phyloP scores from a whole-genome alignment of 345 rosid species.

The Acer negundo region DNA sequence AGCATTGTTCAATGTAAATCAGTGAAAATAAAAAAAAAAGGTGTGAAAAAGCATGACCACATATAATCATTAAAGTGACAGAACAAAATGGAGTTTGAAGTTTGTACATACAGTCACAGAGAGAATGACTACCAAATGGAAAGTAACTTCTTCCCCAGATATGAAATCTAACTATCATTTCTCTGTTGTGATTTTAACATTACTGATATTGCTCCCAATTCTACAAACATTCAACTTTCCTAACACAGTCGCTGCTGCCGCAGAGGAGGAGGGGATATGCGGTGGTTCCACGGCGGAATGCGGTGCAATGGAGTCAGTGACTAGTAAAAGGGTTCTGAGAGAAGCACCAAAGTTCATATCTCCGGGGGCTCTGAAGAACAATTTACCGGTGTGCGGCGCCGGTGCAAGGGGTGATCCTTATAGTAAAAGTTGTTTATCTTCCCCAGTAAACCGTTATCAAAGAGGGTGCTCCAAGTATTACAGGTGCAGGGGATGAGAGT shows the following conservation, averaged over 20 bases:
- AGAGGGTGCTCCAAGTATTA: conserved; percentile 23
- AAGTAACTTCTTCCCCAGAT: not conserved
- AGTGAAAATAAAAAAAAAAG: not conserved
- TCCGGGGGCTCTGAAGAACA: conserved; percentile 12
- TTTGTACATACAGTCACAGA: not conserved
- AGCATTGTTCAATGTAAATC: not conserved
- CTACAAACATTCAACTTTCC: not conserved
- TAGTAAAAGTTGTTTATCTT: conserved; percentile 20
- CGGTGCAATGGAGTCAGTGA: conserved; percentile 18
- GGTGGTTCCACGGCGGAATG: conserved; percentile 17
- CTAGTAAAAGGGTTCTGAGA: conserved; percentile 9
- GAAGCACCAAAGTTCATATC: not conserved
- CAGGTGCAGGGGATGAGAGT: conserved; percentile 9
- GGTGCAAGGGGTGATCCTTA: conserved; percentile 15
- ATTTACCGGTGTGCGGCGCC: conserved; percentile 5
- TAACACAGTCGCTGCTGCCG: not conserved
- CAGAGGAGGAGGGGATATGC: not conserved
- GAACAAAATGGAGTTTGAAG: not conserved
- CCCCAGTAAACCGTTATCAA: conserved; percentile 5
- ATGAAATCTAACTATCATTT: conserved; percentile 4
- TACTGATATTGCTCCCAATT: not conserved
- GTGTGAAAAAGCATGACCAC: not conserved
- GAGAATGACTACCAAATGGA: not conserved
- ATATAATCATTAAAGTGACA: not conserved
- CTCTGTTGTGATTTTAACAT: not conserved